Percentiles rank a stretch among this genome's conserved stretches.
These are phyloP conservation scores for Tylopilus sp. DNA, from an alignment of 768 basidiomycete species.

Conservation along the genomic window DNA sequence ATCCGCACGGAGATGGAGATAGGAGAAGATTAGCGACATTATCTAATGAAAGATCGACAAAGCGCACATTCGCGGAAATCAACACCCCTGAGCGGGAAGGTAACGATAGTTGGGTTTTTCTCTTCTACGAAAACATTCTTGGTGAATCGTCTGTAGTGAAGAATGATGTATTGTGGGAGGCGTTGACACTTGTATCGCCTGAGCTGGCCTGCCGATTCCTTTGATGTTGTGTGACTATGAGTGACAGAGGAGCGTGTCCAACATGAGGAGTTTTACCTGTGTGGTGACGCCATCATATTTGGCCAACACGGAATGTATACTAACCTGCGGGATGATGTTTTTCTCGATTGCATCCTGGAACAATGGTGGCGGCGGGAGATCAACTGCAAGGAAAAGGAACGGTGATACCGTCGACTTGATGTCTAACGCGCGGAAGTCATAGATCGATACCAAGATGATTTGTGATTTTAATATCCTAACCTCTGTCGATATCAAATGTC, in stretches of 20 bases:
- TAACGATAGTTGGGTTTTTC: conserved; percentile 98
- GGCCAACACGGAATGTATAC: conserved; percentile 80
- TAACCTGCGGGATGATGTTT: conserved; percentile 98
- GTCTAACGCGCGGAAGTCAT: conserved; percentile 47
- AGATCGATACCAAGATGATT: conserved; percentile 11
- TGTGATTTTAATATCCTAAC: conserved; percentile 39
- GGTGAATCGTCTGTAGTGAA: conserved; percentile 95
- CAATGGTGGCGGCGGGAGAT: conserved; percentile 94
- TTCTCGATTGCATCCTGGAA: conserved; percentile 97
- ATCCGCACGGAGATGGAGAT: conserved; percentile 22
- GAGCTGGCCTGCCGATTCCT: conserved; percentile 81
- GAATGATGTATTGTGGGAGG: conserved; percentile 88
- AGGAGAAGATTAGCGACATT: conserved; percentile 17
- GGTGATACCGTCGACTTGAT: conserved; percentile 84
- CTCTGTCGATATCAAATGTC: conserved; percentile 91
- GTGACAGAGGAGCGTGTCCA: conserved; percentile 13
- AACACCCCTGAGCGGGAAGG: conserved; percentile 90
- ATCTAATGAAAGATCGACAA: conserved; percentile 20
- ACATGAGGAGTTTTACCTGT: conserved; percentile 53
- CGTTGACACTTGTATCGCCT: conserved; percentile 87
- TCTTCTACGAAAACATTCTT: conserved; percentile 97
- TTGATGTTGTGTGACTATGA: conserved; percentile 30
- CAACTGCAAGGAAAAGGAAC: conserved; percentile 93
- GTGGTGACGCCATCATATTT: conserved; percentile 94
- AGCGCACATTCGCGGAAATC: conserved; percentile 89